Base-by-base conservation (phyloP, 2,329 filamentous ascomycete genomes). In the Pseudocercospora cruenta region DNA sequence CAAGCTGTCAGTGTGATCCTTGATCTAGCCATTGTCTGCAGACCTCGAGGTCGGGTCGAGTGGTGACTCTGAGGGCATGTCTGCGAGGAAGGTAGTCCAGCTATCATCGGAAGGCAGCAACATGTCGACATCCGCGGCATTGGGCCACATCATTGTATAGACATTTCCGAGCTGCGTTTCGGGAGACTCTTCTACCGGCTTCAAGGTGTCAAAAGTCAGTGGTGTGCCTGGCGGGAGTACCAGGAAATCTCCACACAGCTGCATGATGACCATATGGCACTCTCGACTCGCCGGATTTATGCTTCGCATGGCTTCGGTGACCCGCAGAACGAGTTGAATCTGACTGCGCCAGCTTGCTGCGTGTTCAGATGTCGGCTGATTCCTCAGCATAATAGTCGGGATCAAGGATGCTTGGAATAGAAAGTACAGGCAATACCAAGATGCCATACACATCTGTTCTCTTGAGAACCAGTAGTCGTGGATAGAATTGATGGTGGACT, bases 401-500 rank as follows among this genome's bases (percentile, higher is more conserved):
- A 85, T 84, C 16, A 85, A 73, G 2, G 80, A 80, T 0, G 82
- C 82, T 63, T 84, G 83, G 62, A 85, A 85, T 4, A 84, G 75
- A 64, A 84, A 84, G 68, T 83, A 84, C 45, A 82, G 79, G 0
- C 77, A 78, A 66, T 84, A 84, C 81, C 82, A 83, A 7, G 81
- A 79, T 7, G 75, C 76, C 62, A 83, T 74, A 4, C 79, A 75
- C 2, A 77, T 81, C 28, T 79, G 80, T 16, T 78, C 75, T 22
- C 78, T 73, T 0, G 72, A 63, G 1, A 74, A 71, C 78, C 81
- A 83, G 64, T 78, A 83, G 0, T 71, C 71, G 22, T 75, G 73
- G 45, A 82, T 82, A 9, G 75, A 76, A 1, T 71, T 61, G 45
- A 84, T 82, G 6, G 78, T 80, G 33, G 73, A 74, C 64, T 80